phyloP scores from a whole-genome alignment of 1,284 basidiomycete species.

The Athelia psychrophila region DNA sequence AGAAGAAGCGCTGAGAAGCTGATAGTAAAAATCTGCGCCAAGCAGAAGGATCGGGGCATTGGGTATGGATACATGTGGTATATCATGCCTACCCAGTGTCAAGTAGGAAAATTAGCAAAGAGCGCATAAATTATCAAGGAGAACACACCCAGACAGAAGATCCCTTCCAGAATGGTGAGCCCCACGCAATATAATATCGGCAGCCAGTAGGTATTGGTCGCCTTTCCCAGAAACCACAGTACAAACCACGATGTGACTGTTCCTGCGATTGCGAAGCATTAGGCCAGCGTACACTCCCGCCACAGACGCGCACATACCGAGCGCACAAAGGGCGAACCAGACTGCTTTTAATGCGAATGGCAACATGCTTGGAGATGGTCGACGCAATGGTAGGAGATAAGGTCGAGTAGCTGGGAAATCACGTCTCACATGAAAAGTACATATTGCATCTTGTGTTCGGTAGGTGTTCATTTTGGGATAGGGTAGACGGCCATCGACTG shows the following conservation, averaged over 20 bases:
- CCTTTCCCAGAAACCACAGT: constrained; percentile 15
- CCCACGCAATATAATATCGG: constrained; percentile 18
- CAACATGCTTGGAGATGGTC: too few species aligned
- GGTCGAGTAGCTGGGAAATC: too few species aligned
- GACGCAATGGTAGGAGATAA: too few species aligned
- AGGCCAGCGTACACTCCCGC: too few species aligned
- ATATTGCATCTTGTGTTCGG: too few species aligned
- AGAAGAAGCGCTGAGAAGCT: not conserved
- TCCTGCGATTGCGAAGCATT: constrained; percentile 10
- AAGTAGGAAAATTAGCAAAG: constrained; percentile 8
- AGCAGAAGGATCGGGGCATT: not conserved
- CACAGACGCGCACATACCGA: constrained; percentile 11
- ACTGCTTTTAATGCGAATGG: constrained; percentile 21
- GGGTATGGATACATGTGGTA: not conserved
- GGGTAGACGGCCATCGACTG: too few species aligned
- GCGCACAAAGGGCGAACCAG: constrained; percentile 23
- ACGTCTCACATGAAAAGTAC: too few species aligned
- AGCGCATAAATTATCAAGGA: not conserved
- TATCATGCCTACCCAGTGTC: not conserved
- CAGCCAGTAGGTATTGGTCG: constrained; percentile 18
- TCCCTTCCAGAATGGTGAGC: constrained; percentile 20
- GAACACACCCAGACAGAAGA: constrained; percentile 23
- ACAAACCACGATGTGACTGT: constrained; percentile 20
- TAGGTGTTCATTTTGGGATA: too few species aligned
- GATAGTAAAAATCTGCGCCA: not conserved